Evolutionary conservation across 805 yeast genomes (phyloP).

Genomic region (Ogataea ramenticola): DNA sequence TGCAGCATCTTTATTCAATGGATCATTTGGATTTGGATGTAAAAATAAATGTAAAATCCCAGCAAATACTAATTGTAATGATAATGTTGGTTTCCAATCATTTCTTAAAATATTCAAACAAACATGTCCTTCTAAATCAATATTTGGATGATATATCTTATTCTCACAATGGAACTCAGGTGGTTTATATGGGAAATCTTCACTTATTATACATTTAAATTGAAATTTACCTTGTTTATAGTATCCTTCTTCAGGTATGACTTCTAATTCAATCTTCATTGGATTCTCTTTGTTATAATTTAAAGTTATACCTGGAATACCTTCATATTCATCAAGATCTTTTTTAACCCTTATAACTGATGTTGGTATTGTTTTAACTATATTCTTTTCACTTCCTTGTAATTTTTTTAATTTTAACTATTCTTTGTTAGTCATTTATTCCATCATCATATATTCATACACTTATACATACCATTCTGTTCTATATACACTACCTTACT

Average conservation of each 20-base stretch:
- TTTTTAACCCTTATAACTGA: constrained; percentile 75
- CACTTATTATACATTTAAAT: constrained; percentile 60
- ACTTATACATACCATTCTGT: neutral
- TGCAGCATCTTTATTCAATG: constrained; percentile 89
- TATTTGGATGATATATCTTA: constrained; percentile 88
- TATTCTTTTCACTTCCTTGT: constrained; percentile 18
- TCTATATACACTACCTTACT: too few species aligned
- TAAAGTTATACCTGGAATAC: constrained; percentile 29
- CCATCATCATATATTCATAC: neutral
- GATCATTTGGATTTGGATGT: constrained; percentile 90
- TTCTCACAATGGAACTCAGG: constrained; percentile 73
- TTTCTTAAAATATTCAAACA: constrained; percentile 88
- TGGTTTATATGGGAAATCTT: constrained; percentile 84
- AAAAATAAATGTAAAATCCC: constrained; percentile 81
- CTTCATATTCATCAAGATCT: constrained; percentile 63
- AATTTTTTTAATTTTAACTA: constrained; percentile 24
- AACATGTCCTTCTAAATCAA: constrained; percentile 83
- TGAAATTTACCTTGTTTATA: constrained; percentile 63
- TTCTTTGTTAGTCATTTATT: neutral
- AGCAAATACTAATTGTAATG: constrained; percentile 70
- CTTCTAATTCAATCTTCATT: constrained; percentile 50
- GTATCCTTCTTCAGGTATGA: constrained; percentile 66
- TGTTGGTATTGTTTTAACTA: constrained; percentile 25
- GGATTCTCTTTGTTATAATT: constrained; percentile 45
- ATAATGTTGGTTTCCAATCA: constrained; percentile 94